Conservation (phyloP, 306 rosid genomes). For the Potentilla sterilis region DNA sequence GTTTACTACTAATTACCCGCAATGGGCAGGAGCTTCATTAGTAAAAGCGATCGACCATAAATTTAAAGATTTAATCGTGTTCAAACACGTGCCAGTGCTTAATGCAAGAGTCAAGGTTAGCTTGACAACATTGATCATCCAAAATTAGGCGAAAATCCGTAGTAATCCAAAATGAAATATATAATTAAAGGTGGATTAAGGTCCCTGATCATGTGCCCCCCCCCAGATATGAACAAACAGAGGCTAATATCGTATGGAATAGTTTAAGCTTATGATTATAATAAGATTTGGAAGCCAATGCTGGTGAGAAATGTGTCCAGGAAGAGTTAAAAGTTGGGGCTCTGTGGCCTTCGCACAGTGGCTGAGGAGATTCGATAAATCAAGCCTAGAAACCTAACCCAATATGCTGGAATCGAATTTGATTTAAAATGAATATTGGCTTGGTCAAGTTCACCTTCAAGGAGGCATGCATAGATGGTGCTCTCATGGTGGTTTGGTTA, state of each 20-base stretch:
- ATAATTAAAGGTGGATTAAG: not conserved
- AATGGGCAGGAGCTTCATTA: not conserved
- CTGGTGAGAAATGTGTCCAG: constrained; percentile 34
- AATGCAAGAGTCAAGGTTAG: constrained; percentile 37
- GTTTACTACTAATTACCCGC: constrained; percentile 12
- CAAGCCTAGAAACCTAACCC: constrained; percentile 54
- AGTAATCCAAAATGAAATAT: constrained; percentile 13
- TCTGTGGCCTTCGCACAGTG: constrained; percentile 34
- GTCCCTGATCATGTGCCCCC: constrained; percentile 11
- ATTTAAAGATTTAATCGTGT: not conserved
- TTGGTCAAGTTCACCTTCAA: not conserved
- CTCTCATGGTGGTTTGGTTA: too few species aligned
- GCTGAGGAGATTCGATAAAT: constrained; percentile 40
- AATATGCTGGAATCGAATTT: constrained; percentile 16
- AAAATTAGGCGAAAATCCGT: constrained; percentile 2
- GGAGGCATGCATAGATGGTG: constrained; percentile 14
- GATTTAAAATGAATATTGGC: not conserved
- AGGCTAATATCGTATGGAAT: not conserved
- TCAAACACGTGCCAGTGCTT: constrained; percentile 34
- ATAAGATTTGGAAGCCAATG: constrained; percentile 30
- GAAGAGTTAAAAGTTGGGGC: constrained; percentile 10
- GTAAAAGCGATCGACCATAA: not conserved
- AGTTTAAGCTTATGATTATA: not conserved
- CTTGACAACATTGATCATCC: constrained; percentile 1
- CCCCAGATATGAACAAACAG: constrained; percentile 8